phyloP scores from a whole-genome alignment of 2,329 filamentous ascomycete species.

The Diaporthe sp. region DNA sequence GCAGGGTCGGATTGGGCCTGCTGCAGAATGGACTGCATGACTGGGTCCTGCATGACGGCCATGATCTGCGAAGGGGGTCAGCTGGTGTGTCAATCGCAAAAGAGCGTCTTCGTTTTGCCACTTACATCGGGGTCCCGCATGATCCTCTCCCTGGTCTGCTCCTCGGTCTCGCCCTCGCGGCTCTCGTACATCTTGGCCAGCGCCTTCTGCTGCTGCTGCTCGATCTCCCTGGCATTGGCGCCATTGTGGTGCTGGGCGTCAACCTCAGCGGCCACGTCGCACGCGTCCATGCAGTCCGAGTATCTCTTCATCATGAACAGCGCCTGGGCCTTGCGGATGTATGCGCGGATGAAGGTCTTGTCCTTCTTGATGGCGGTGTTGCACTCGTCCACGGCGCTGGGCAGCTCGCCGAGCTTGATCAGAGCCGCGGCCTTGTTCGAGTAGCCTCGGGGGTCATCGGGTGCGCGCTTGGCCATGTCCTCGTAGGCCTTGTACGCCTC shows the following conservation, averaged over 20 bases:
- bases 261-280: constrained; percentile 80
- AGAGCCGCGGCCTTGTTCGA: constrained; percentile 97
- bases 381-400: constrained; percentile 92
- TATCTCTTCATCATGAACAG: constrained; percentile 99
- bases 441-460: constrained; percentile 92
- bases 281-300: constrained; percentile 91
- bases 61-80: constrained; percentile 69
- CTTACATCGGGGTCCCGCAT: constrained; percentile 90
- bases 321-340: constrained; percentile 95
- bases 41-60: constrained; percentile 90
- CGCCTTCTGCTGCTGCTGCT: constrained; percentile 93
- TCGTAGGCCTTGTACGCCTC: constrained; percentile 92
- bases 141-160: constrained; percentile 92
- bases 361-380: constrained; percentile 92
- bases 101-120: constrained; percentile 31
- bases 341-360: constrained; percentile 91
- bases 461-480: constrained; percentile 97
- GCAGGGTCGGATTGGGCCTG: constrained; percentile 95
- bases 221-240: constrained; percentile 90
- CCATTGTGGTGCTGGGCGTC: constrained; percentile 76
- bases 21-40: constrained; percentile 98
- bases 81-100: background rate
- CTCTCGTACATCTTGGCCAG: constrained; percentile 89
- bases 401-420: constrained; percentile 96
- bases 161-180: constrained; percentile 93